Evolutionary conservation across 768 basidiomycete genomes (phyloP).

Genomic region (Leucosporidium scottii): DNA sequence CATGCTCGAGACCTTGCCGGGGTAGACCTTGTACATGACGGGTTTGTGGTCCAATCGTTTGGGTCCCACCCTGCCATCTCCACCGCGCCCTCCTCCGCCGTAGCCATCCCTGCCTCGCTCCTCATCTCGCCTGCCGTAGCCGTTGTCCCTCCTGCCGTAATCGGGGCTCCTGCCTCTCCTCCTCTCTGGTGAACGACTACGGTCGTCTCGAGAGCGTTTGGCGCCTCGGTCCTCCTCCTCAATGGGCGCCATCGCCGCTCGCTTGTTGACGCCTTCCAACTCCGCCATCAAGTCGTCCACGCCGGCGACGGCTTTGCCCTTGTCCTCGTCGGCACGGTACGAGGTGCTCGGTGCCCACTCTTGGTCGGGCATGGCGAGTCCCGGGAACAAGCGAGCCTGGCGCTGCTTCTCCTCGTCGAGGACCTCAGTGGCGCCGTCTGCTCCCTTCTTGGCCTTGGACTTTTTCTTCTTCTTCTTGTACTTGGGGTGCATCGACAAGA

Average conservation of each 20-base stretch:
- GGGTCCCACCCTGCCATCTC: conserved; percentile 34
- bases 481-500: conserved; percentile 89
- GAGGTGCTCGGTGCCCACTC: conserved; percentile 52
- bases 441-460: conserved; percentile 43
- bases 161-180: conserved; percentile 12
- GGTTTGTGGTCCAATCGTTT: conserved; percentile 65
- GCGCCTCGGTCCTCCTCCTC: conserved; percentile 42
- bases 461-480: conserved; percentile 59
- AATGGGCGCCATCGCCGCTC: conserved; percentile 47
- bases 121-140: conserved; percentile 40
- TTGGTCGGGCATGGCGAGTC: conserved; percentile 72
- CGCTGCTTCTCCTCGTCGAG: conserved; percentile 60
- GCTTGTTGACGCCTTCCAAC: conserved; percentile 62
- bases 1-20: conserved; percentile 71
- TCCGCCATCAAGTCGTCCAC: conserved; percentile 82
- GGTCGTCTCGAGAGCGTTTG: conserved; percentile 38
- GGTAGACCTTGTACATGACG: conserved; percentile 88
- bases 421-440: conserved; percentile 38
- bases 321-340: conserved; percentile 35
- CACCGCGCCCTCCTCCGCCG: conserved; percentile 28
- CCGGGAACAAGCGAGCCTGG: conserved; percentile 79
- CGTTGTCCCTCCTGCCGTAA: conserved; percentile 39
- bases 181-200: conserved; percentile 53
- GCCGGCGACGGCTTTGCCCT: conserved; percentile 46
- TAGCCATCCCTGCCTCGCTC: conserved; percentile 44